A percentile compares a stretch with the other conserved stretches of the same genome.
Conservation (phyloP, 306 rosid genomes). For the cucumber (Cucumis sativus) region Cucumber_9930_V3 NC_026659.2:30881001-30881500, state of each 20-base stretch:
- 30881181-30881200: constrained; percentile 39
- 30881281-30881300: constrained; percentile 22
- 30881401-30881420: constrained; percentile 13
- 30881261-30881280: constrained; percentile 19
- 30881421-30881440: constrained; percentile 23
- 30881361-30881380: constrained; percentile 76
- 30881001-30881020: neutral
- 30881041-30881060: neutral
- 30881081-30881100: constrained; percentile 46
- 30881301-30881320: constrained; percentile 34
- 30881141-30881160: constrained; percentile 21
- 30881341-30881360: constrained; percentile 43
- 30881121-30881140: constrained; percentile 33
- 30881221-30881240: constrained; percentile 35
- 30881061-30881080: neutral
- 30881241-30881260: constrained; percentile 43
- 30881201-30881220: constrained; percentile 24
- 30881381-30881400: constrained; percentile 11
- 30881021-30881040: neutral
- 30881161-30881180: constrained; percentile 31
- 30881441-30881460: constrained; percentile 27
- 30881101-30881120: constrained; percentile 49
- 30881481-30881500: constrained; percentile 8
- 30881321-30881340: constrained; percentile 46
- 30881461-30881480: neutral